phyloP scores from a whole-genome alignment of 2,329 filamentous ascomycete genomes.

The Penicillium sp. region DNA sequence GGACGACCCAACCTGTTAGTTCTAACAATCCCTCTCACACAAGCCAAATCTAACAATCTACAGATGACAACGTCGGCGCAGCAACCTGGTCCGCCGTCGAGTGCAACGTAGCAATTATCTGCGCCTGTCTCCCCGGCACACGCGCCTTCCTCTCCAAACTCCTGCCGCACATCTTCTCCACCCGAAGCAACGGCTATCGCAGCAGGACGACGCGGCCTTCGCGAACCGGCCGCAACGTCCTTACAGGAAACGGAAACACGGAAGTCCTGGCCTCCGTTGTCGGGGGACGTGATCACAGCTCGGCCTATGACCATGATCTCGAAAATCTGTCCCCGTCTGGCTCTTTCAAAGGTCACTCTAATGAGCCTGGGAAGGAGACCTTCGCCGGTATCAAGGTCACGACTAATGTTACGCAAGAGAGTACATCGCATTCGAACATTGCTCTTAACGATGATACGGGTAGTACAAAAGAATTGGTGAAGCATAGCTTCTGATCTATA shows the following conservation, averaged over 20 bases:
- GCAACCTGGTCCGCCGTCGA: conserved; percentile 40
- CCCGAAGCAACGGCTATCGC: conserved; percentile 17
- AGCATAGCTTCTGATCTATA: conserved; percentile 10
- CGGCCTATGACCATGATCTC: conserved; percentile 15
- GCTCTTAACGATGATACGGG: conserved; percentile 14
- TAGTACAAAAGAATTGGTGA: conserved; percentile 21
- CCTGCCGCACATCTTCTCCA: conserved; percentile 25
- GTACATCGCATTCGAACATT: conserved; percentile 2
- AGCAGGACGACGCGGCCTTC: conserved; percentile 17
- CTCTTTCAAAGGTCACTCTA: conserved; percentile 2
- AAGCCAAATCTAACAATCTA: neutral
- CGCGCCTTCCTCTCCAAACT: conserved; percentile 22
- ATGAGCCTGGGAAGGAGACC: conserved; percentile 1
- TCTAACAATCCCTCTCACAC: neutral
- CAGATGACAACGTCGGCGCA: conserved; percentile 30
- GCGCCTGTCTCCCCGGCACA: conserved; percentile 32
- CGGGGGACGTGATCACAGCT: conserved; percentile 7
- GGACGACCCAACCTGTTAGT: conserved; percentile 25
- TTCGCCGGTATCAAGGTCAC: conserved; percentile 24
- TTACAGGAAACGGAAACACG: conserved; percentile 11
- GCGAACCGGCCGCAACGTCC: conserved; percentile 11
- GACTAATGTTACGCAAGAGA: conserved; percentile 23
- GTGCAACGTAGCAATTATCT: conserved; percentile 37
- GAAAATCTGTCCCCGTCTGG: conserved; percentile 10
- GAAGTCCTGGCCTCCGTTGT: conserved; percentile 20